Base-by-base conservation (phyloP, 352 stramenopile genomes). In the Peronospora tabacina region DNA sequence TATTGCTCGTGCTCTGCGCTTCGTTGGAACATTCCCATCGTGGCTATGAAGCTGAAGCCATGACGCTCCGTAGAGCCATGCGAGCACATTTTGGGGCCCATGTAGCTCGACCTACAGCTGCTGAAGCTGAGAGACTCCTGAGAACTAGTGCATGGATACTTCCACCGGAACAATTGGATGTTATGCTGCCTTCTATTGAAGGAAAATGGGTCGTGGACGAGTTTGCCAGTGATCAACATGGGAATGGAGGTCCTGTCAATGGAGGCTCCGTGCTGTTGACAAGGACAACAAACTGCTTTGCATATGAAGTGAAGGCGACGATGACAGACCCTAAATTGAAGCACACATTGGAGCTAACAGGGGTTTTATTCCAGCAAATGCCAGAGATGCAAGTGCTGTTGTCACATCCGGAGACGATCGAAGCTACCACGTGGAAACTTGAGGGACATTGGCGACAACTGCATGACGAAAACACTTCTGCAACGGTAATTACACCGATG, bases 151-250 rank as follows among this genome's bases (percentile, higher is more conserved):
- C 82, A 5, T 94, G 82, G 82, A 61, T 94, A 7, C 53, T 86
- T 0, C 56, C 78, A 6, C 37, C 52, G 5, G 53, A 61, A 0
- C 52, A 61, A 38, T 30, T 79, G 7, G 63, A 75, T 41, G 47
- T 59, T 16, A 81, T 78, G 46, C 37, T 94, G 9, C 60, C 74
- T 8, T 80, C 65, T 6, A 53, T 91, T 30, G 80, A 90, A 52
- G 82, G 82, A 8, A 87, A 91, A 47, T 94, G 82, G 82, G 37
- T 85, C 2, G 51, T 72, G 13, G 82, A 94, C 44, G 82, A 94
- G 47, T 88, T 82, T 51, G 64, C 63, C 0, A 65, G 44, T 35
- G 77, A 89, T n/a, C 74, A 81, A 33, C 66, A 81, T 44, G 68
- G 53, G 15, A 36, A 52, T 46, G 22, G 51, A 28, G 20, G 46